Evolutionary conservation across 2,329 filamentous ascomycete species (phyloP).

Genomic region (Aspergillus ochraceoroseus): DNA sequence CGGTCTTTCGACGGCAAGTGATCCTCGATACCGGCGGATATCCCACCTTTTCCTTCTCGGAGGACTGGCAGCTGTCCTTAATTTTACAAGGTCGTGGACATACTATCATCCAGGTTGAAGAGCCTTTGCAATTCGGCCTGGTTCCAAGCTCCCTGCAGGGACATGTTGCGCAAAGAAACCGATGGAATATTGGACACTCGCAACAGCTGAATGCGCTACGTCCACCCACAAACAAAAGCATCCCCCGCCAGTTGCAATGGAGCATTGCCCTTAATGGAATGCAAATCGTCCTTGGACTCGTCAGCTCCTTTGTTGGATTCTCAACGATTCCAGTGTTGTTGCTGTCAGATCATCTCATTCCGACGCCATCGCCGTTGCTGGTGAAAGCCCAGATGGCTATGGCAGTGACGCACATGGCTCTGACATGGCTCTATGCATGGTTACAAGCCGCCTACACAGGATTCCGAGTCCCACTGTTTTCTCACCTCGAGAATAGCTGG

Average conservation of each 20-base stretch:
- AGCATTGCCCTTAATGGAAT: slow-evolving; percentile 23
- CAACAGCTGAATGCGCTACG: slow-evolving; percentile 23
- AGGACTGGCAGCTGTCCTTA: slow-evolving; percentile 35
- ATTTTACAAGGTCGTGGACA: slow-evolving; percentile 30
- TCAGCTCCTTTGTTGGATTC: slow-evolving; percentile 19
- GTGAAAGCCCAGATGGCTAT: slow-evolving; percentile 17
- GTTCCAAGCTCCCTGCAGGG: slow-evolving; percentile 35
- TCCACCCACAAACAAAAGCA: slow-evolving; percentile 5
- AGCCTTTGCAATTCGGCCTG: slow-evolving; percentile 32
- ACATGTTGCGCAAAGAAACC: slow-evolving; percentile 33
- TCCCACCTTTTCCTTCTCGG: slow-evolving; percentile 34
- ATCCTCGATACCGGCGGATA: slow-evolving; percentile 33
- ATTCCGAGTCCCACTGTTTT: slow-evolving; percentile 23
- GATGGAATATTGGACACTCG: slow-evolving; percentile 37
- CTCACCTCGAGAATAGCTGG: slow-evolving; percentile 29
- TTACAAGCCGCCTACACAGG: slow-evolving; percentile 22
- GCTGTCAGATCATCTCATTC: slow-evolving; percentile 16
- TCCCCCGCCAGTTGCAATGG: slow-evolving; percentile 18
- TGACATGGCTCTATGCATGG: slow-evolving; percentile 23
- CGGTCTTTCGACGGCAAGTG: slow-evolving; percentile 30
- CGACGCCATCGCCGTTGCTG: slow-evolving; percentile 8
- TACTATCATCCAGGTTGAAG: slow-evolving; percentile 29
- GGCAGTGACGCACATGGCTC: slow-evolving; percentile 11
- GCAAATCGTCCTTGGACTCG: slow-evolving; percentile 21
- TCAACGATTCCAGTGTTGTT: slow-evolving; percentile 21